These are phyloP conservation scores for Suillus subluteus DNA, from an alignment of 768 basidiomycete species.

Conservation along the genomic window DNA sequence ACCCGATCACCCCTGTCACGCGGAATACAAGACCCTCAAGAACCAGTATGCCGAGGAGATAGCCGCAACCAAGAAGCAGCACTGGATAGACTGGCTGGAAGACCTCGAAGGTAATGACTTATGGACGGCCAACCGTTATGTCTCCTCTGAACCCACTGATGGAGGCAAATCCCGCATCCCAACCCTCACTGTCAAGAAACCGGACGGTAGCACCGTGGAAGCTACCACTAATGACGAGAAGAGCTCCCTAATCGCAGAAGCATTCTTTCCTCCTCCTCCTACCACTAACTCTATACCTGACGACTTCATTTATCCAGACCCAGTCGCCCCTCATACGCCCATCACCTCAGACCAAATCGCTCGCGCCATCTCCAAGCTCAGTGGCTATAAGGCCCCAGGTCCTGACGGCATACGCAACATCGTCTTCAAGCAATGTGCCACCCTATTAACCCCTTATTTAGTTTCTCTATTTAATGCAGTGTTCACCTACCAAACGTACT, in stretches of 20 bases:
- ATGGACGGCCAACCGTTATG: slow-evolving; percentile 27
- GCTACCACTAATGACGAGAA: slow-evolving; percentile 31
- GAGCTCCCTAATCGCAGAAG: not conserved
- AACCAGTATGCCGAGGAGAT: slow-evolving; percentile 19
- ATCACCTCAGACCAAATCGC: slow-evolving; percentile 26
- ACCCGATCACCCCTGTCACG: slow-evolving; percentile 28
- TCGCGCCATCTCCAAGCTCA: slow-evolving; percentile 2
- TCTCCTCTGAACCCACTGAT: slow-evolving; percentile 12
- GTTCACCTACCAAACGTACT: no score
- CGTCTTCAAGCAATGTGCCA: not conserved
- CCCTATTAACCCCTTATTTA: not conserved
- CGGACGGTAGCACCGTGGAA: slow-evolving; percentile 35
- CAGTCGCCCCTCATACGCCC: slow-evolving; percentile 16
- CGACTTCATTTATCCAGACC: slow-evolving; percentile 30
- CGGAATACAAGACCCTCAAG: slow-evolving; percentile 12
- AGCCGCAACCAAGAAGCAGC: slow-evolving; percentile 25
- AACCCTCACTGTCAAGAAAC: rapidly evolving
- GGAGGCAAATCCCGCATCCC: not conserved
- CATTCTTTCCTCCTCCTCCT: not conserved
- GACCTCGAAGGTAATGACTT: slow-evolving; percentile 17
- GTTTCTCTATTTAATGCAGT: no score
- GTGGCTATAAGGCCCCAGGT: not conserved
- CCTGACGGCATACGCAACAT: not conserved
- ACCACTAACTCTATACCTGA: not conserved
- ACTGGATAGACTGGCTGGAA: slow-evolving; percentile 29